Base-by-base conservation (phyloP, 306 rosid species). In the Lathyrus aphaca region DNA sequence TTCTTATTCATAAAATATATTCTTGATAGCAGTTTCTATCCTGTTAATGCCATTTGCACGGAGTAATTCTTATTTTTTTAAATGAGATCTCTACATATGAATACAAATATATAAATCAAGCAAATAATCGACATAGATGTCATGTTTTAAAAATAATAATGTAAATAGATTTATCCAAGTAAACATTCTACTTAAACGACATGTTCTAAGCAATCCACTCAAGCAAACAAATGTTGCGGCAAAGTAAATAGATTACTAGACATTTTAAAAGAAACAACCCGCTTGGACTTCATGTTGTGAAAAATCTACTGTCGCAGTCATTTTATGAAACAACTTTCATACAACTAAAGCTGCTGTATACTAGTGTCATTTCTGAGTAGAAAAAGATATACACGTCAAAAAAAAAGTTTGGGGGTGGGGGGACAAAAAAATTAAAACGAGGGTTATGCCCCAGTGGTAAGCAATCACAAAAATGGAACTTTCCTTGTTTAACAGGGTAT, bases 401-500 rank as follows among this genome's bases (percentile, higher is more conserved):
- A 49, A 25, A 37, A 38, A 1, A 23, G 29, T 25, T 23, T n/a
- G 18, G 42, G 57, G 35, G 3, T 0, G 2, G 8, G 39, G 71
- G 53, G 44, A 70, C 49, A 63, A 64, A 27, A 64, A 55, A 64
- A 55, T 44, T 66, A 69, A 55, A 64, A 19, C 23, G 25, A 63
- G 37, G 49, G 66, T 42, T 68, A 59, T 61, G 64, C 73, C 58
- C 63, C 15, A 11, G 5, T 51, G 35, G 71, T 62, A 75, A 48
- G 56, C 79, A 63, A 70, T 74, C 55, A 69, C 82, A 73, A 81
- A 77, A 82, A 27, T 61, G 70, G 40, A 71, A 74, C 60, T 51
- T 49, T 21, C 57, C 23, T 66, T 54, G 53, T 19, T 32, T 39
- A 64, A 51, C 12, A 27, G 5, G 59, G 68, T 46, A 15, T 49